Evolutionary conservation across 768 basidiomycete species (phyloP), one percentile per base, ranked within the genome.

Genomic region (Leccinellum albellum): DNA sequence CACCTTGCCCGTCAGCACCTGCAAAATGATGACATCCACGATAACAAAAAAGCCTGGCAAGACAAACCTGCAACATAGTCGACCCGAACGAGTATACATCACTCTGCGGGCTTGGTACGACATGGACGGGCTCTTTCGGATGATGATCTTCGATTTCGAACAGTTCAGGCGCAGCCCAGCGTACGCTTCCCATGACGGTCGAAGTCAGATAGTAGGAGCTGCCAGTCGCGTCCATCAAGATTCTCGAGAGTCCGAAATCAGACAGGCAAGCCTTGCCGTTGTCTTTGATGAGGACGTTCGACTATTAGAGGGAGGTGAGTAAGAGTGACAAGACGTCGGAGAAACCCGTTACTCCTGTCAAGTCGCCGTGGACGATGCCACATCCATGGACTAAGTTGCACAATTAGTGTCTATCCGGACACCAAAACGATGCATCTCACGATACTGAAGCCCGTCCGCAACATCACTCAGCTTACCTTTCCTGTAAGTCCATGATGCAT

Each of bases 111-210:
- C 8, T 54, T 0, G 64, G 66, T n/a, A 63, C n/a, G 1, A 48
- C 13, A 2, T 46, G 42, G 13, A 40, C 10, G 54, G 66, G 63
- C 15, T 56, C 53, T n/a, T 58, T 44, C 26, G 20, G 20, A 3
- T 71, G 68, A 4, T 44, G 48, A 23, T 75, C 70, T 10, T 56
- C 58, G 20, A 67, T 37, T 6, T 61, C 64, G 56, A 77, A 80
- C 0, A 82, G 55, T 15, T 75, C 66, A 0, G 78, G 70, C 55
- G 79, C 81, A 6, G 76, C 76, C 79, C 81, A 81, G 1, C 79
- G 73, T 32, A 80, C 70, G 23, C 76, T 78, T 8, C 81, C 79
- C 17, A 75, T 75, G 28, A 80, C 64, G n/a, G 67, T 64, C 6
- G 69, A 69, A 1, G 69, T 66, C 58, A 65, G 47, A 42, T 42